Percentiles rank a stretch among this genome's conserved stretches.
Evolutionary conservation across 768 basidiomycete species (phyloP).

Genomic region (Postia placenta): DNA sequence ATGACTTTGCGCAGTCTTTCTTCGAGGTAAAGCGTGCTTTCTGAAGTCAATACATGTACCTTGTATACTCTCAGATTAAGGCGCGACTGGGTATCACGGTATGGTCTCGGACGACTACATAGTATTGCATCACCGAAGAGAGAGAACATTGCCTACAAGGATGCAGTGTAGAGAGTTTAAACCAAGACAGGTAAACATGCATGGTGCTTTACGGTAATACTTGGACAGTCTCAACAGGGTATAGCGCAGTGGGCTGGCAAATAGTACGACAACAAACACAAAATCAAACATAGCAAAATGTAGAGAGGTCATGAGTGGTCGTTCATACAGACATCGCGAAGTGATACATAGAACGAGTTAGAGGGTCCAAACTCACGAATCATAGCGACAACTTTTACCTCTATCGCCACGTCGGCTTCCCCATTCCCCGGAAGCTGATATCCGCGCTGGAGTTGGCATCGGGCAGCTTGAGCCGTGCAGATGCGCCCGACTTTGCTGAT

Average conservation of each 20-base stretch:
- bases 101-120: not conserved
- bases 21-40: slow-evolving; percentile 90
- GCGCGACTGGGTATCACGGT: not conserved
- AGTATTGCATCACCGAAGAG: not conserved
- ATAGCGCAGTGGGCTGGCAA: slow-evolving; percentile 12
- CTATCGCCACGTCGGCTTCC: slow-evolving; percentile 58
- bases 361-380: not conserved
- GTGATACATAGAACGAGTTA: slow-evolving; percentile 5
- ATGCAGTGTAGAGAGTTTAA: not conserved
- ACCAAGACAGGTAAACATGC: no score
- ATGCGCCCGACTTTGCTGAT: slow-evolving; percentile 19
- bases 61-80: no score
- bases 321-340: slow-evolving; percentile 6
- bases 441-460: slow-evolving; percentile 40
- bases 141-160: not conserved
- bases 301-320: slow-evolving; percentile 13
- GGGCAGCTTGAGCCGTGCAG: slow-evolving; percentile 24
- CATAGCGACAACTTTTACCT: not conserved
- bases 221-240: slow-evolving; percentile 10
- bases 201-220: not conserved
- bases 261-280: slow-evolving; percentile 7
- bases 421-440: slow-evolving; percentile 35
- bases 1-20: slow-evolving; percentile 50
- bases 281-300: slow-evolving; percentile 13
- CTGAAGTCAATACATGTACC: no score